Evolutionary conservation across 306 rosid species (phyloP).

Genomic region (Dicorynia guianensis): DNA sequence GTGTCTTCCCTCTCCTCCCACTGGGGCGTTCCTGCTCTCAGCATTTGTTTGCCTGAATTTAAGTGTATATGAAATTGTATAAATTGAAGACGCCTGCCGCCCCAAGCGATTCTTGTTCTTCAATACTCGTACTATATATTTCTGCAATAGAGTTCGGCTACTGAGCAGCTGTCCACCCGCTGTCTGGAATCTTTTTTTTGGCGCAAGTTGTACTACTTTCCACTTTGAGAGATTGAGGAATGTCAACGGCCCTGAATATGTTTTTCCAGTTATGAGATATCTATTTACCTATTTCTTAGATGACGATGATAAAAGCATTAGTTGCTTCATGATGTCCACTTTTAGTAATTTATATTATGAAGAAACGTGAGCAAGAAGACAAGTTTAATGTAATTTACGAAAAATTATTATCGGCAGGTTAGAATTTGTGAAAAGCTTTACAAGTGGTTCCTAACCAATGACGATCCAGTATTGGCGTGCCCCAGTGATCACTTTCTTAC

Average conservation of each 20-base stretch:
- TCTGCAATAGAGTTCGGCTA: slow-evolving; percentile 45
- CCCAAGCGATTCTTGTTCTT: slow-evolving; percentile 54
- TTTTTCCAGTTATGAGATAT: too few species aligned
- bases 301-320: too few species aligned
- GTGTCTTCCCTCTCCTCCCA: too few species aligned
- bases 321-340: too few species aligned
- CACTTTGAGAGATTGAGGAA: too few species aligned
- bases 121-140: slow-evolving; percentile 63
- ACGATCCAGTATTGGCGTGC: slow-evolving; percentile 9
- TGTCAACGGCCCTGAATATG: too few species aligned
- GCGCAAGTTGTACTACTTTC: too few species aligned
- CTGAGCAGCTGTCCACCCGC: neutral
- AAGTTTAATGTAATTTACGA: neutral
- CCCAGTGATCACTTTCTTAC: neutral
- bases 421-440: too few species aligned
- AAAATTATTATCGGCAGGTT: too few species aligned
- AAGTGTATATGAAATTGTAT: slow-evolving; percentile 73
- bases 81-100: slow-evolving; percentile 46
- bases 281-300: too few species aligned
- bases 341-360: too few species aligned
- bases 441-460: neutral
- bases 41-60: slow-evolving; percentile 52
- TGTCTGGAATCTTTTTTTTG: neutral
- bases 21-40: neutral
- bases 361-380: neutral